Percentiles rank a stretch among this genome's conserved stretches.
phyloP scores from a whole-genome alignment of 257 asterid genomes.

The Solanum virginianum region DNA sequence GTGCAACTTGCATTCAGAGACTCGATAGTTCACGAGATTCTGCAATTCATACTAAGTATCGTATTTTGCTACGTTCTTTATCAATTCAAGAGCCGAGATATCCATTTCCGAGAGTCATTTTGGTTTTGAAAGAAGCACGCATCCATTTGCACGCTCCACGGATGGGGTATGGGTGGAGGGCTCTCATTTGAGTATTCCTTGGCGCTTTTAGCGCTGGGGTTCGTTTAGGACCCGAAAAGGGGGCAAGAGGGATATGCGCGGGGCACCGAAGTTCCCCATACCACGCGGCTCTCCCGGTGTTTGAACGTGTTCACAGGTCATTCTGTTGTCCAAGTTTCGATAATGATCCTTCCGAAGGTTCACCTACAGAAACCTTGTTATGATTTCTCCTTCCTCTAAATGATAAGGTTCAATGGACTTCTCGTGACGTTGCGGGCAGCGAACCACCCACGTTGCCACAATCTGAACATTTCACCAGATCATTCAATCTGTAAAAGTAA shows the following conservation, averaged over 20 bases:
- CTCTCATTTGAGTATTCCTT: neutral
- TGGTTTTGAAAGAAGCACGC: too few relatives aligned
- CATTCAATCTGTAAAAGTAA: too few relatives aligned
- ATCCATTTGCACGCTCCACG: too few relatives aligned
- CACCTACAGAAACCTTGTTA: too few relatives aligned
- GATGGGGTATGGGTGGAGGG: neutral
- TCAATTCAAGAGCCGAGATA: conserved; percentile 30
- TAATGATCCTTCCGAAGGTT: too few relatives aligned
- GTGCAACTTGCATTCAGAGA: conserved; percentile 17
- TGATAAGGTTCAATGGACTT: too few relatives aligned
- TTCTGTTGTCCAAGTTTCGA: too few relatives aligned
- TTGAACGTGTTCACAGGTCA: neutral
- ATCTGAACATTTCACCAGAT: too few relatives aligned
- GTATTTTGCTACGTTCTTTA: conserved; percentile 41
- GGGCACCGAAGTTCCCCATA: too few relatives aligned
- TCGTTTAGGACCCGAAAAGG: neutral
- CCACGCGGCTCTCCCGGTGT: neutral
- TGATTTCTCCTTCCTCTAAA: too few relatives aligned
- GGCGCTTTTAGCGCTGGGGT: neutral
- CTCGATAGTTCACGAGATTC: conserved; percentile 68
- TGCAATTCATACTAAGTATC: conserved; percentile 61
- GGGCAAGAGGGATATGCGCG: neutral
- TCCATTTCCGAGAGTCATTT: conserved; percentile 24
- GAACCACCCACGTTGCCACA: too few relatives aligned
- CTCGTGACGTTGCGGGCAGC: too few relatives aligned